These are phyloP conservation scores for Inga laurina DNA, from an alignment of 306 rosid genomes.

Conservation along the genomic window DNA sequence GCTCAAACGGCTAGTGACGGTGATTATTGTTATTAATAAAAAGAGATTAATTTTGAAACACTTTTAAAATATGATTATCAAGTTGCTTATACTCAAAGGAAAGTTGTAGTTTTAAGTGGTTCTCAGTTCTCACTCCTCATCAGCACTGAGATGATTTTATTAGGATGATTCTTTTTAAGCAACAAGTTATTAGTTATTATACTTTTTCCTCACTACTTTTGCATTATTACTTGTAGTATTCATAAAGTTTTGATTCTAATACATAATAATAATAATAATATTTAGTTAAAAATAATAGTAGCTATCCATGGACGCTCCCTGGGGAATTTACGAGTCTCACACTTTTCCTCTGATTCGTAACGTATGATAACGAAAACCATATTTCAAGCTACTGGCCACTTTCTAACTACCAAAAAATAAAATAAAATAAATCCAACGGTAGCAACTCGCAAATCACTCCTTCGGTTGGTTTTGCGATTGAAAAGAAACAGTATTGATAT, in stretches of 20 bases:
- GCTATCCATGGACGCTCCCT: not conserved
- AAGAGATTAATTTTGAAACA: not conserved
- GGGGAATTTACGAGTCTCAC: not conserved
- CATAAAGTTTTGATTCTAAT: not conserved
- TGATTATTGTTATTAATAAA: not conserved
- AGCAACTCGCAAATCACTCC: too few species aligned
- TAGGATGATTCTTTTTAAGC: not conserved
- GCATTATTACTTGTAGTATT: not conserved
- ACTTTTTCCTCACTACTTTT: not conserved
- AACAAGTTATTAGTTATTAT: not conserved
- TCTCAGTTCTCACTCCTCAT: not conserved
- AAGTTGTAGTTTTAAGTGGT: not conserved
- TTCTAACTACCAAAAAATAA: not conserved
- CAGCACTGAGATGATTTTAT: not conserved
- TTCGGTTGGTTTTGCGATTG: too few species aligned
- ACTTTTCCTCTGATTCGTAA: not conserved
- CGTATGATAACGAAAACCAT: not conserved
- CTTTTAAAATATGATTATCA: not conserved
- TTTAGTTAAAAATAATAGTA: not conserved
- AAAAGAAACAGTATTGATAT: too few species aligned
- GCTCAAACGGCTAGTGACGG: constrained; percentile 1
- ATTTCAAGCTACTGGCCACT: not conserved
- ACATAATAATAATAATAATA: not conserved
- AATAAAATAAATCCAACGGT: too few species aligned
- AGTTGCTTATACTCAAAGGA: not conserved